Base-by-base conservation (phyloP, 2,329 filamentous ascomycete species). In the Polytolypa hystricis region DNA sequence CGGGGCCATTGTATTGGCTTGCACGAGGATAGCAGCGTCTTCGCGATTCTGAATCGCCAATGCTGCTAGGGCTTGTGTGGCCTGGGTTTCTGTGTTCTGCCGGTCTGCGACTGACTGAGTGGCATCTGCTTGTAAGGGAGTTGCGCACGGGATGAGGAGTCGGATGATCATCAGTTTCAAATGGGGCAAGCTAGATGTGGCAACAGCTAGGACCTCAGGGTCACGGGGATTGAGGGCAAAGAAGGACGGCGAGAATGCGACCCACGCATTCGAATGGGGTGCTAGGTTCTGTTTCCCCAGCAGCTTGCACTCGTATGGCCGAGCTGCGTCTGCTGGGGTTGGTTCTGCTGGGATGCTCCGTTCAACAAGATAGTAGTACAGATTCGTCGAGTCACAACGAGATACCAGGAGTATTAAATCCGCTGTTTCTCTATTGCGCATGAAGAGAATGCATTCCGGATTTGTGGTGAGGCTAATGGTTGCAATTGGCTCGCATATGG, bases 251-350 rank as follows among this genome's bases (percentile, higher is more conserved):
- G 73, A 75, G 49, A 79, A 79, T 2, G 72, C 65, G 10, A 76
- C 57, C 76, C 76, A 79, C n/a, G 74, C 66, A 48, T 73, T 77
- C 3, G 73, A 75, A 47, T 74, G 67, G 1, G 74, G 74, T 6
- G 74, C 72, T 2, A 79, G 62, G 43, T 77, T 77, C 45, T 79
- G 74, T 40, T 62, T 65, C 16, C 73, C 73, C 3, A 74, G 55
- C 6, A 71, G 56, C 17, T 49, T 47, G 33, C 65, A 56, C 35
- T 57, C 47, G 37, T 41, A 42, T 2, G 39, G 33, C 8, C 30
- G 27, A 14, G 30, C 8, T 14, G 11, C 27, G 27, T 18, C 12
- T 16, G 9, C 15, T n/a, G 41, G 33, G 25, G 39, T 37, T 2
- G 18, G 15, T 10, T 35, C n/a, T 11, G 30, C n/a, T 28, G 39